phyloP scores from a whole-genome alignment of 441 rosid genomes.

The Erodium moschatum region DNA sequence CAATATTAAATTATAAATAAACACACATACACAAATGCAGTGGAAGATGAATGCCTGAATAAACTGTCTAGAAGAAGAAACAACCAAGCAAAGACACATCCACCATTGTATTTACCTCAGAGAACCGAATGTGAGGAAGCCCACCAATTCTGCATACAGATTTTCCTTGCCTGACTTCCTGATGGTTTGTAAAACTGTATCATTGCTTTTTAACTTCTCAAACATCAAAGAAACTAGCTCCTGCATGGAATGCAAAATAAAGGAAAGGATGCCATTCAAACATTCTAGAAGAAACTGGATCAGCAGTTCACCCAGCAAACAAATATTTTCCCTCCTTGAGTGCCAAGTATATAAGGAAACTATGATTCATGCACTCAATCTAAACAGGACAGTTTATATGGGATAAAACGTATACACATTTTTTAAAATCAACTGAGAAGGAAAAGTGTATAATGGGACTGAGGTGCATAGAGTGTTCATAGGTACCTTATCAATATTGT shows the following conservation, averaged over 20 bases:
- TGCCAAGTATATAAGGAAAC: background rate
- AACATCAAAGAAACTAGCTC: conserved; percentile 44
- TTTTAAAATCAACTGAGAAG: background rate
- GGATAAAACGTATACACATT: background rate
- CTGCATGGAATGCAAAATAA: conserved; percentile 31
- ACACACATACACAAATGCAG: background rate
- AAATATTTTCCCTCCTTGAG: background rate
- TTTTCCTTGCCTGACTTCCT: conserved; percentile 69
- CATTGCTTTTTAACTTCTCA: conserved; percentile 58
- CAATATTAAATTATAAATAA: conserved; percentile 9
- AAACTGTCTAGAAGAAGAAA: too few species aligned
- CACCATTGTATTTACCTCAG: conserved; percentile 28
- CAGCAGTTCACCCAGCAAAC: background rate
- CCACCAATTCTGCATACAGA: conserved; percentile 69
- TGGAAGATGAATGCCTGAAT: background rate
- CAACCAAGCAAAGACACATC: background rate
- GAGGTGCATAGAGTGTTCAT: conserved; percentile 8
- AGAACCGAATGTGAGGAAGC: conserved; percentile 56
- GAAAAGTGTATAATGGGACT: background rate
- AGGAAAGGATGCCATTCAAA: conserved; percentile 13
- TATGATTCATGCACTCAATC: background rate
- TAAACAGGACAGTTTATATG: background rate
- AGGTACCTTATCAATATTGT: conserved; percentile 39
- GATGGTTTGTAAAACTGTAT: conserved; percentile 45
- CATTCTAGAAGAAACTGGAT: conserved; percentile 10